Base-by-base conservation (phyloP, 352 stramenopile genomes). In the Phytophthora kernoviae region DNA sequence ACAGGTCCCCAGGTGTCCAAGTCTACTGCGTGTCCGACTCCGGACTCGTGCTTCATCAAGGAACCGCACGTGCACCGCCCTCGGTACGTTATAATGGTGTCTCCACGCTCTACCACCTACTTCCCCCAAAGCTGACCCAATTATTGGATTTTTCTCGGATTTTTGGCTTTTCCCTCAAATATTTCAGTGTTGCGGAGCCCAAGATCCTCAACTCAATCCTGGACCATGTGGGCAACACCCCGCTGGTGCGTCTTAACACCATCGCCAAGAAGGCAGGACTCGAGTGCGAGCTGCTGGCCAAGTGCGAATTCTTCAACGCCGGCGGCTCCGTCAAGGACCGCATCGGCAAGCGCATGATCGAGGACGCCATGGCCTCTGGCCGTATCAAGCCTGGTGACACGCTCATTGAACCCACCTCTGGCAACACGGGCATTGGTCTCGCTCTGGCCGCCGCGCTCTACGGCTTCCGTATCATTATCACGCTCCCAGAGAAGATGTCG, bases 251-350 rank as follows among this genome's bases (percentile, higher is more conserved):
- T 30, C 77, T 98, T 9, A 94, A 97, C 62, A 84, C 62, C n/a
- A 70, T 87, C 91, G 86, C 59, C 98, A 98, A 72, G 97, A 93
- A 79, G 93, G 99, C 84, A 96, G 96, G 75, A 20, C 65, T 74
- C n/a, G 75, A 96, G 60, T 97, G 90, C 69, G 93, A 98, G 30
- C 56, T 99, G 22, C 78, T 97, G 33, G 95, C 84, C 48, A 99
- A 99, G 73, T 98, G 92, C 73, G 96, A 99, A 76, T 98, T 97
- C 69, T 98, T 98, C 69, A 98, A 98, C 66, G 87, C 93, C 10
- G 90, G 92, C 33, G 90, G 89, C n/a, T 97, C 85, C 34, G 88
- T 98, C 22, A 98, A 98, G 77, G 85, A 96, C 65, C 77, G 88
- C 14, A 97, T 98, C 46, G 94, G 78, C 22, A 82, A 86, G 63